Conservation (phyloP, 495 filamentous ascomycete species). For the Talaromyces wortmannii region DNA sequence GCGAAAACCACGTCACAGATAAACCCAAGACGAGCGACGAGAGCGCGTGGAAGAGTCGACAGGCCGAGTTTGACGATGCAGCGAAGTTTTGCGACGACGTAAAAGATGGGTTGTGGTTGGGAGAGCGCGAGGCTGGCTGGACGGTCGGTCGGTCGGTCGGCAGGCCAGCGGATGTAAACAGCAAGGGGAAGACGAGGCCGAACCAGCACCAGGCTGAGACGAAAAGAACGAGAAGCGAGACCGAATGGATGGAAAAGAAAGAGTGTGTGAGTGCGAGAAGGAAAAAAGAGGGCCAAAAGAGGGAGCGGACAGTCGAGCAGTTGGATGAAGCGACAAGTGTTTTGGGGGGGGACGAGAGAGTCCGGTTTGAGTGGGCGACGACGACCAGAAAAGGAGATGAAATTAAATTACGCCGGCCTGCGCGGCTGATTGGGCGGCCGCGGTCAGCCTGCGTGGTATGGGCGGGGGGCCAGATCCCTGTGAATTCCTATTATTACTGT, state of each 20-base stretch:
- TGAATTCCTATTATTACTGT: too few species aligned
- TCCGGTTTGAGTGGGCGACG: too few species aligned
- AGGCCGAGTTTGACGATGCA: background rate
- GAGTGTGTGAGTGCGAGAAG: conserved; percentile 15
- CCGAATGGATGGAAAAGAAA: conserved; percentile 5
- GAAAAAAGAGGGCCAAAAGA: conserved; percentile 15
- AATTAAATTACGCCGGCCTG: too few species aligned
- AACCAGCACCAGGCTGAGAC: conserved; percentile 32
- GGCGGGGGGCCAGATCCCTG: too few species aligned
- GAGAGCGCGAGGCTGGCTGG: conserved; percentile 4
- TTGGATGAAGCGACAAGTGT: background rate
- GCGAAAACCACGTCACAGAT: background rate
- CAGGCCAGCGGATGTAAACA: background rate
- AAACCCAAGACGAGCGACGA: background rate
- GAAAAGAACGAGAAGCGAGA: conserved; percentile 15
- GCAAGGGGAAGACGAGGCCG: conserved; percentile 6
- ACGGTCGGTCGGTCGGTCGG: background rate
- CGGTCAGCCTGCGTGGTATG: too few species aligned
- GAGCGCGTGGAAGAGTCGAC: too few species aligned
- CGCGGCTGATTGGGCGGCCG: too few species aligned
- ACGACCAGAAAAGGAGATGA: too few species aligned
- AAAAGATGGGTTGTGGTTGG: conserved; percentile 6
- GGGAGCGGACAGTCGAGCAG: conserved; percentile 1
- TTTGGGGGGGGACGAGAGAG: background rate
- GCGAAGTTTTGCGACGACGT: background rate